These are phyloP conservation scores for Hanseniaspora mollemarum DNA, from an alignment of 805 yeast genomes.

Conservation along the genomic window DNA sequence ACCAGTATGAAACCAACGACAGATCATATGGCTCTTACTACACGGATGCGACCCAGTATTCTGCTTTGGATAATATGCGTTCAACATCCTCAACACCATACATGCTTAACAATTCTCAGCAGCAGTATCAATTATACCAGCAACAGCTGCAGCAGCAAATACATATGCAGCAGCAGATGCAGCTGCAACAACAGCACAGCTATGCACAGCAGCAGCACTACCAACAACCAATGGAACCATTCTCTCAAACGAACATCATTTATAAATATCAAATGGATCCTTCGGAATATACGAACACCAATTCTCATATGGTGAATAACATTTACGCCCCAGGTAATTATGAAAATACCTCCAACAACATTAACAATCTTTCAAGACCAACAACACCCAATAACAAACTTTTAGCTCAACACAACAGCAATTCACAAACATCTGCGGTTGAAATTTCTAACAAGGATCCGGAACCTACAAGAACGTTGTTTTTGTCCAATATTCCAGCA, in stretches of 20 bases:
- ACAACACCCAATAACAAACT: too few species aligned
- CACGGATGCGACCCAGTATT: not conserved
- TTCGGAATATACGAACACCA: not conserved
- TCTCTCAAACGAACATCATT: not conserved
- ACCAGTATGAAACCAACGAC: not conserved
- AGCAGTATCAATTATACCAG: not conserved
- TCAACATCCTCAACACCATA: not conserved
- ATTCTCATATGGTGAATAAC: not conserved
- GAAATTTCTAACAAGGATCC: not conserved
- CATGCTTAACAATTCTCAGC: not conserved
- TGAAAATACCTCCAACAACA: not conserved
- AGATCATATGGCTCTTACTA: not conserved
- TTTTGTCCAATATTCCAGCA: conserved; percentile 78
- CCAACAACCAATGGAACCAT: not conserved
- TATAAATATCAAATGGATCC: not conserved
- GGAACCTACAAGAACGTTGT: conserved; percentile 52
- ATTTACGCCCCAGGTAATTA: not conserved
- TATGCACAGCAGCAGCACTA: not conserved
- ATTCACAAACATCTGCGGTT: not conserved
- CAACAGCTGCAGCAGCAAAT: not conserved
- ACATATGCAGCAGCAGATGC: not conserved
- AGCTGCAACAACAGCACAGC: not conserved
- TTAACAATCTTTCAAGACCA: not conserved
- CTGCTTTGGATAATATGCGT: not conserved
- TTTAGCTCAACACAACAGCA: too few species aligned